Evolutionary conservation across 2,329 filamentous ascomycete genomes (phyloP).

Genomic region (Colletotrichum somersetense): DNA sequence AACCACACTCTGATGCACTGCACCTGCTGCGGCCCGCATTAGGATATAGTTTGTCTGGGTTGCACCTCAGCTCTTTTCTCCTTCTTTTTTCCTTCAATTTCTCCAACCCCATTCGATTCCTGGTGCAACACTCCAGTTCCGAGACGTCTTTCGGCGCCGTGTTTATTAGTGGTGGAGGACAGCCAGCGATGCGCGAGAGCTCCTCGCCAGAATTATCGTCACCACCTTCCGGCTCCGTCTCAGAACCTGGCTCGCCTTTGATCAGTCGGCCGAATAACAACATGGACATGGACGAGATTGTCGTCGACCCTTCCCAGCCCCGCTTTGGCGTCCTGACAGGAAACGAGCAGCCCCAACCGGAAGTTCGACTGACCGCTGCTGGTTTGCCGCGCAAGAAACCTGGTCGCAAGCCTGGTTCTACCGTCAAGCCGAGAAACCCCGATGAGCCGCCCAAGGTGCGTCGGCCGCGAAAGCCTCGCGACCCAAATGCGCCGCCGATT

Average conservation of each 20-base stretch:
- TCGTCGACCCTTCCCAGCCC: constrained; percentile 58
- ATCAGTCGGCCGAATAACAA: constrained; percentile 45
- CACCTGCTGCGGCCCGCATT: constrained; percentile 3
- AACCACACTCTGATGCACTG: constrained; percentile 18
- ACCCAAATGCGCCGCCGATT: constrained; percentile 68
- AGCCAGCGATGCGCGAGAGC: constrained; percentile 50
- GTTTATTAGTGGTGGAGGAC: constrained; percentile 36
- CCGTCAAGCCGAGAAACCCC: constrained; percentile 58
- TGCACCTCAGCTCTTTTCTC: background rate
- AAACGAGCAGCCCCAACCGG: constrained; percentile 36
- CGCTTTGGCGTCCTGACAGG: constrained; percentile 51
- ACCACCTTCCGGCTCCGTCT: constrained; percentile 63
- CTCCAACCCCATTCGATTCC: background rate
- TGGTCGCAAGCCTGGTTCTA: constrained; percentile 73
- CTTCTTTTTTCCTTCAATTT: background rate
- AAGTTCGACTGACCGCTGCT: constrained; percentile 63
- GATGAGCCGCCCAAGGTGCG: constrained; percentile 63
- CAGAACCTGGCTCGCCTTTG: constrained; percentile 62
- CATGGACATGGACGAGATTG: constrained; percentile 63
- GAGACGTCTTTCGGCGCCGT: constrained; percentile 22
- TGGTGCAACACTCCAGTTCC: background rate
- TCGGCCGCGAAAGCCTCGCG: constrained; percentile 68
- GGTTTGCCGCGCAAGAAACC: constrained; percentile 73
- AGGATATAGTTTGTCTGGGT: background rate
- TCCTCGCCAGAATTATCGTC: constrained; percentile 65